A percentile compares a stretch with the other conserved stretches of the same genome.
These are phyloP conservation scores for Spiraea crenata DNA, from an alignment of 331 rosid species.

Conservation along the genomic window DNA sequence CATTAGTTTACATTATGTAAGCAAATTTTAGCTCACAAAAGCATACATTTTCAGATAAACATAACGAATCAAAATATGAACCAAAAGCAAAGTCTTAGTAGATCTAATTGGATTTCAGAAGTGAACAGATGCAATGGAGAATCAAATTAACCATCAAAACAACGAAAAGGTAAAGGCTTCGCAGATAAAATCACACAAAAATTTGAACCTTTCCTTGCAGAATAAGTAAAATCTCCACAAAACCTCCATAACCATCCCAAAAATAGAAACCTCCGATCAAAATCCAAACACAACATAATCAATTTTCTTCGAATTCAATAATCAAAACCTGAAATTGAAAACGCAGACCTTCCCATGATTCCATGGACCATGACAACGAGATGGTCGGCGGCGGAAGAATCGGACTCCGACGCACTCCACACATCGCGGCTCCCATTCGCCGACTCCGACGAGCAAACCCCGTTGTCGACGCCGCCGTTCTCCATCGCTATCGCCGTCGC, in stretches of 20 bases:
- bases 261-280: neutral
- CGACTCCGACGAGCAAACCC: slow-evolving; percentile 59
- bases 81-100: neutral
- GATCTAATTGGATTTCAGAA: neutral
- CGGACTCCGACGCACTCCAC: slow-evolving; percentile 63
- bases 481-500: slow-evolving; percentile 32
- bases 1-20: too few relatives aligned
- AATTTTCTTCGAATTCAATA: neutral
- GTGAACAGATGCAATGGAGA: neutral
- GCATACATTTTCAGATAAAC: neutral
- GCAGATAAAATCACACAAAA: neutral
- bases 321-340: neutral
- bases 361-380: slow-evolving; percentile 91
- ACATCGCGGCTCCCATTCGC: slow-evolving; percentile 54
- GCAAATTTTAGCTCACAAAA: neutral
- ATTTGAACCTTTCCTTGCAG: neutral
- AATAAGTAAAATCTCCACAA: neutral
- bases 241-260: neutral
- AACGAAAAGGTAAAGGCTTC: too few relatives aligned
- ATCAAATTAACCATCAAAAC: neutral
- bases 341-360: slow-evolving; percentile 74
- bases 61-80: neutral
- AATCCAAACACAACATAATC: neutral
- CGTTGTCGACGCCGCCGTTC: slow-evolving; percentile 39
- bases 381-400: slow-evolving; percentile 73